Percentiles rank a stretch among this genome's conserved stretches.
These are phyloP conservation scores for Chlamydomonas applanata DNA, from an alignment of 139 green algal species.

Conservation along the genomic window DNA sequence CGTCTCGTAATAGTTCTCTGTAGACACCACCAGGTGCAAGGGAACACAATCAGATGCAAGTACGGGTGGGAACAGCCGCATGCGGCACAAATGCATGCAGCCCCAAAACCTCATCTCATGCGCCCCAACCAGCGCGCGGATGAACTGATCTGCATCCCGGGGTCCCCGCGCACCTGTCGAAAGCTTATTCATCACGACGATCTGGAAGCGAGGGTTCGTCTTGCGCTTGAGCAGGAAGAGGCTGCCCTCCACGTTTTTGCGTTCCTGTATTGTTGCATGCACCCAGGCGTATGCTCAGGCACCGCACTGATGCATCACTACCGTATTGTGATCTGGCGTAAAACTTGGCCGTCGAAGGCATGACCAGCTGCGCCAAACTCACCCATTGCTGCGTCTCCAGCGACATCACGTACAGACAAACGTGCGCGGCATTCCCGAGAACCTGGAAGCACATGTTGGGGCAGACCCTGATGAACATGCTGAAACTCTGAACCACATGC, in stretches of 20 bases:
- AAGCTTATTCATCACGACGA: constrained; percentile 88
- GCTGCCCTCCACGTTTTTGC: constrained; percentile 88
- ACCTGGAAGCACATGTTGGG: constrained; percentile 31
- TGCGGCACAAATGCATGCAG: background rate
- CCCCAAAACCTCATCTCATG: background rate
- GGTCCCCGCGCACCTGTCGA: constrained; percentile 44
- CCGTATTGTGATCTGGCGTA: too few species aligned
- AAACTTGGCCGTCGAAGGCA: background rate
- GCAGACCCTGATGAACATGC: background rate
- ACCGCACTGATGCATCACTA: background rate
- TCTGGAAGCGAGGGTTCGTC: constrained; percentile 67
- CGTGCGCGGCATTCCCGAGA: constrained; percentile 64
- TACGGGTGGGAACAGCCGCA: background rate
- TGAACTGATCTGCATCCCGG: background rate
- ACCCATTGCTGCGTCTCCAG: constrained; percentile 66
- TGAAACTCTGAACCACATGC: background rate
- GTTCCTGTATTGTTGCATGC: constrained; percentile 23
- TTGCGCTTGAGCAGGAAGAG: constrained; percentile 85
- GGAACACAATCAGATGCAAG: background rate
- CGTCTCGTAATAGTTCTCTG: constrained; percentile 79
- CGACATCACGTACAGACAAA: constrained; percentile 81
- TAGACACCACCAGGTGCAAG: too few species aligned
- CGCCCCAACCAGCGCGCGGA: background rate
- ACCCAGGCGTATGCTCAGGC: background rate
- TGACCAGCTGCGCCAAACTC: background rate